phyloP scores from a whole-genome alignment of 352 stramenopile species.

The Globisporangium canariense region DNA sequence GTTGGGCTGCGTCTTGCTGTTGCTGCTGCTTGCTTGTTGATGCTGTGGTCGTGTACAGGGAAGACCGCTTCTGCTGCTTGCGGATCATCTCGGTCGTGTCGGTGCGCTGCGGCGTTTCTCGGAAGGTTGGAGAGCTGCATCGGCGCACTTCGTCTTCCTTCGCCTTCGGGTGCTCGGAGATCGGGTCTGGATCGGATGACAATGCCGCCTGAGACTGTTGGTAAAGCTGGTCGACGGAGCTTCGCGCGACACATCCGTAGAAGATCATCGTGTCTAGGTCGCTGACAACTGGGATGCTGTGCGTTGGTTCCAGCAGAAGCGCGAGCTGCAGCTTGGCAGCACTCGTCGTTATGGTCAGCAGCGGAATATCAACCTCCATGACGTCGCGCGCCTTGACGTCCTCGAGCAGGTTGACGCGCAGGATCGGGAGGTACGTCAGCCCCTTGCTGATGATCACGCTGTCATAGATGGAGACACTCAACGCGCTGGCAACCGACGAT shows the following conservation, averaged over 20 bases:
- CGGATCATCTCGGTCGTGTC: neutral
- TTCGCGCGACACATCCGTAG: slow-evolving; percentile 37
- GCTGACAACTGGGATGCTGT: slow-evolving; percentile 42
- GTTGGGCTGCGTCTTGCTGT: neutral
- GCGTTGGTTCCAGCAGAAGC: slow-evolving; percentile 19
- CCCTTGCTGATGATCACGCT: slow-evolving; percentile 54
- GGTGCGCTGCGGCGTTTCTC: neutral
- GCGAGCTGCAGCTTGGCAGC: slow-evolving; percentile 23
- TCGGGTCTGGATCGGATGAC: neutral
- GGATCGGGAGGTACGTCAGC: slow-evolving; percentile 47
- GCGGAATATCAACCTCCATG: slow-evolving; percentile 41
- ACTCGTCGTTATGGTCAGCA: slow-evolving; percentile 39
- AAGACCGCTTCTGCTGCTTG: slow-evolving; percentile 6
- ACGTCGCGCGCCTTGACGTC: slow-evolving; percentile 47
- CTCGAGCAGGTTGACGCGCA: slow-evolving; percentile 44
- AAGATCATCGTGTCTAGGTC: slow-evolving; percentile 37
- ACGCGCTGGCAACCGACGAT: slow-evolving; percentile 40
- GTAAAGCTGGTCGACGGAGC: slow-evolving; percentile 15
- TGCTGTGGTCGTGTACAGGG: neutral
- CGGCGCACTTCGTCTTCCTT: slow-evolving; percentile 14
- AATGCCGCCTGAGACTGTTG: neutral
- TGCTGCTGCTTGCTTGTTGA: neutral
- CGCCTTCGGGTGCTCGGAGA: neutral
- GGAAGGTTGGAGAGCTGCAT: slow-evolving; percentile 7
- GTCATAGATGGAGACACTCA: slow-evolving; percentile 65